Evolutionary conservation across 176 grass and related monocot genomes (phyloP).

Genomic region (Cenchrus americanus): DNA sequence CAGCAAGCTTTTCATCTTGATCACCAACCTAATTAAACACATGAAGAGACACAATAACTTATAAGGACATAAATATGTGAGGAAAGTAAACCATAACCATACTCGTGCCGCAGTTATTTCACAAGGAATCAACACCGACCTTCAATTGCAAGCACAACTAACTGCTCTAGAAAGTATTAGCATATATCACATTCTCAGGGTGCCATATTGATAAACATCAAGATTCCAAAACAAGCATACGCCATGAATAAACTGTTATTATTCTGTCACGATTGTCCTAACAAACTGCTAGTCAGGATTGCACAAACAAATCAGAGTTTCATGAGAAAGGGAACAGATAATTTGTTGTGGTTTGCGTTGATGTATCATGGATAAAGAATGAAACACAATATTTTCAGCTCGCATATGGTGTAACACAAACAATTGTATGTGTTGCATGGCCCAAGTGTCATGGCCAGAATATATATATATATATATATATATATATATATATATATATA

Average conservation of each 20-base stretch:
- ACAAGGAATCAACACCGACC: background rate
- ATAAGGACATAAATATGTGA: constrained; percentile 4
- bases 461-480: constrained; percentile 30
- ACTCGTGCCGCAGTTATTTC: constrained; percentile 14
- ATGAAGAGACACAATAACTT: constrained; percentile 24
- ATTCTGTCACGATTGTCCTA: background rate
- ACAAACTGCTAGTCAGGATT: constrained; percentile 6
- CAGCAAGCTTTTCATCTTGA: constrained; percentile 92
- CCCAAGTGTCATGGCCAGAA: background rate
- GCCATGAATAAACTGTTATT: background rate
- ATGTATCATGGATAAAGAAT: constrained; percentile 19
- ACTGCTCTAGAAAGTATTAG: constrained; percentile 7
- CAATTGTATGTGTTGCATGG: background rate
- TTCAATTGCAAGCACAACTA: constrained; percentile 26
- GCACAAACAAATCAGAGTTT: background rate
- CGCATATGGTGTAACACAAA: background rate
- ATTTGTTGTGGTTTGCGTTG: background rate
- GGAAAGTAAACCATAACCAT: background rate
- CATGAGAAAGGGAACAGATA: constrained; percentile 7
- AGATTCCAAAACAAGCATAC: background rate
- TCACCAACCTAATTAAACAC: constrained; percentile 75
- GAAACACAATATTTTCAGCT: background rate
- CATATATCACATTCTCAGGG: background rate
- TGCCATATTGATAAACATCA: background rate
- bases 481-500: constrained; percentile 35